Evolutionary conservation across 768 basidiomycete genomes (phyloP), one percentile per base, ranked within the genome.

Genomic region (Suillus discolor): DNA sequence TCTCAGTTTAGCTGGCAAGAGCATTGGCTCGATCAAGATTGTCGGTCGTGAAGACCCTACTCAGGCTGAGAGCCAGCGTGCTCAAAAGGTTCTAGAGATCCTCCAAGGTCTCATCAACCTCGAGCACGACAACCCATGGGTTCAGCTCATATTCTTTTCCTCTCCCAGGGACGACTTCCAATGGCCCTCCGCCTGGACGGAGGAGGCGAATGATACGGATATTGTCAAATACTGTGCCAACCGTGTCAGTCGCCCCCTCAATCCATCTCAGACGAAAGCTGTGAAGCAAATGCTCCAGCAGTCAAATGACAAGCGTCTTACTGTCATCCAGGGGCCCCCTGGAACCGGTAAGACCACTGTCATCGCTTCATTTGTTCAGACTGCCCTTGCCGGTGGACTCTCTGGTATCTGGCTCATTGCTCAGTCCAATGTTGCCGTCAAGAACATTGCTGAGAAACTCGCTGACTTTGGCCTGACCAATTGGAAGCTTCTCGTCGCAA

Each of bases 391-490:
- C 36, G 70, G 70, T 60, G 79, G 79, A 0, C 71, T 75, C 23
- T 69, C 73, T 67, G 87, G 90, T 0, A 87, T 93, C 16, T 95
- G 92, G 90, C 84, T 95, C 6, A 80, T 93, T 71, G 91, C 93
- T 44, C 90, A 95, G 71, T 91, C 90, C 20, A 95, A 94, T 80
- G 87, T 94, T 57, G 93, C 91, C 60, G 93, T 94, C 23, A 94
- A 93, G 75, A 94, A 94, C 70, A 94, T 95, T 78, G 93, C 91
- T 62, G 90, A 92, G 71, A 92, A 93, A 78, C 78, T 95, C 16
- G 75, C 80, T 25, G 75, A 81, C 11, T 79, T 84, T 71, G 81
- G 78, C 0, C 85, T 92, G 65, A 53, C 68, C 4, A 68, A 84
- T 15, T 95, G 87, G 84, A 87, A 80, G 66, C 79, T 95, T 2